Percentiles rank a stretch among this genome's conserved stretches.
These are phyloP conservation scores for Albatrellus sp. DNA, from an alignment of 1,284 basidiomycete genomes.

Conservation along the genomic window DNA sequence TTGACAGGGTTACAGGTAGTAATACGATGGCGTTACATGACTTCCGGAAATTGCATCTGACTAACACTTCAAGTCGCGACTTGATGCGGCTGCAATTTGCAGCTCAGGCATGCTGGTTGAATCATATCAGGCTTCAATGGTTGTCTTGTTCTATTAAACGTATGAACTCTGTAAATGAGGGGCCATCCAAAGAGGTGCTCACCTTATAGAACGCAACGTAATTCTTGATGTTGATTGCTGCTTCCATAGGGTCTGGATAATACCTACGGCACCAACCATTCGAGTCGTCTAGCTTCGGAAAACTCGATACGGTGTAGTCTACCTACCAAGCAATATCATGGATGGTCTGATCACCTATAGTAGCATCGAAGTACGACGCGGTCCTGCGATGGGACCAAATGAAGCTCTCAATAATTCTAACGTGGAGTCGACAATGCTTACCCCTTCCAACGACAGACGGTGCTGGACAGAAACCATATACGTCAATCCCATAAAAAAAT, in stretches of 20 bases:
- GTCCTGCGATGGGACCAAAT: constrained; percentile 21
- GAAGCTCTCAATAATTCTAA: neutral
- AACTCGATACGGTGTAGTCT: neutral
- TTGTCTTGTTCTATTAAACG: no score
- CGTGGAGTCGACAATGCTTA: constrained; percentile 16
- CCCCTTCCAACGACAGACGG: constrained; percentile 57
- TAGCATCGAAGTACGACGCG: constrained; percentile 49
- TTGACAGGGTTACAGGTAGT: no score
- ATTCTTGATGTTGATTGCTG: constrained; percentile 41
- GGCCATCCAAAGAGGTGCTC: no score
- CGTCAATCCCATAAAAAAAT: neutral
- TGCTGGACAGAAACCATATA: constrained; percentile 21
- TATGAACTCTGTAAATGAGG: no score
- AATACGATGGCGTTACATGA: no score
- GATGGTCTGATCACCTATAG: constrained; percentile 31
- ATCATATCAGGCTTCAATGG: no score
- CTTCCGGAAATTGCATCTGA: no score
- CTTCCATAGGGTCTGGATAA: constrained; percentile 39
- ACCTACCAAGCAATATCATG: constrained; percentile 52
- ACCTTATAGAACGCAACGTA: constrained; percentile 62
- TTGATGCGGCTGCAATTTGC: no score
- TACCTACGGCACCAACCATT: constrained; percentile 35
- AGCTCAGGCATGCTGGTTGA: no score
- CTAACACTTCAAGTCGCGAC: no score
- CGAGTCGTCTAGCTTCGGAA: no score